Conservation (phyloP, 345 rosid species). For the Erucastrum elatum region DNA sequence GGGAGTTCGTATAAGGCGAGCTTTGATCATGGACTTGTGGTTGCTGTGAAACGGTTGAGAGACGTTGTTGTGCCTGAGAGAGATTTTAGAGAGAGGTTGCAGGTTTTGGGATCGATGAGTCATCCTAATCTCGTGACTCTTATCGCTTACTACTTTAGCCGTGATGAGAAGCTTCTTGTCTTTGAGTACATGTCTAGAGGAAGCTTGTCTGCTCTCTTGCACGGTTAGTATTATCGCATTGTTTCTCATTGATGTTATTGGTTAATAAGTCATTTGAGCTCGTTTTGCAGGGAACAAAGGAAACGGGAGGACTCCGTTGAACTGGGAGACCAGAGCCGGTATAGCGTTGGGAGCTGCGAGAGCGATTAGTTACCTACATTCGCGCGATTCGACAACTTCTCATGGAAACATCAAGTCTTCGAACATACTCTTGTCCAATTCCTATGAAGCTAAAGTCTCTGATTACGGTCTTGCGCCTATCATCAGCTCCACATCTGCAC, state of each 20-base stretch:
- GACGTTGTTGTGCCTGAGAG: conserved; percentile 69
- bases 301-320: conserved; percentile 74
- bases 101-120: conserved; percentile 71
- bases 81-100: conserved; percentile 71
- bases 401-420: conserved; percentile 97
- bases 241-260: too few species aligned
- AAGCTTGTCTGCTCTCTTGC: conserved; percentile 70
- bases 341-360: conserved; percentile 83
- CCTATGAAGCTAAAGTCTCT: conserved; percentile 73
- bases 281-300: conserved; percentile 62
- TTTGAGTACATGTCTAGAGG: conserved; percentile 67
- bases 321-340: conserved; percentile 76
- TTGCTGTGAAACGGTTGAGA: conserved; percentile 86
- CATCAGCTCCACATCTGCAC: conserved; percentile 66
- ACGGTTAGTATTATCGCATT: conserved; percentile 44
- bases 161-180: conserved; percentile 70
- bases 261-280: background rate
- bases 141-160: conserved; percentile 55
- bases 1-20: conserved; percentile 93
- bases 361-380: conserved; percentile 75
- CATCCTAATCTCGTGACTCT: conserved; percentile 66
- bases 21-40: conserved; percentile 59
- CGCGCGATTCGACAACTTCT: conserved; percentile 57
- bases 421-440: conserved; percentile 72
- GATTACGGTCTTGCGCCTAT: conserved; percentile 86